phyloP scores from a whole-genome alignment of 495 filamentous ascomycete genomes.

The Aspergillus asperescens region DNA sequence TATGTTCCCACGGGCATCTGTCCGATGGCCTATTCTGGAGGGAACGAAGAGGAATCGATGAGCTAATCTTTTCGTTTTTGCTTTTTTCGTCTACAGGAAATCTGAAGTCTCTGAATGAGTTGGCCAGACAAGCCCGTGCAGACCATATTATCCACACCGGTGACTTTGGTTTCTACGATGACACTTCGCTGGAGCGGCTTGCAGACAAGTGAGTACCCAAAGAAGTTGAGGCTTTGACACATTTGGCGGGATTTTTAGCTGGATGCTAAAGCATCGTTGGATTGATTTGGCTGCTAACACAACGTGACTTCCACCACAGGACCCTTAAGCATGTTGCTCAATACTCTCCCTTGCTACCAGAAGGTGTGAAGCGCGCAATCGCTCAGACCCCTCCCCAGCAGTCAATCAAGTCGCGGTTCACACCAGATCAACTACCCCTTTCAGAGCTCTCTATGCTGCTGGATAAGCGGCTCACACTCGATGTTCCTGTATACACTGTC shows the following conservation, averaged over 20 bases:
- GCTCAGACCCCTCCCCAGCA: constrained; percentile 56
- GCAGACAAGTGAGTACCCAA: constrained; percentile 82
- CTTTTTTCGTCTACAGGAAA: constrained; percentile 60
- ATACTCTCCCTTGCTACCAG: constrained; percentile 90
- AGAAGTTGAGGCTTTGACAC: background rate
- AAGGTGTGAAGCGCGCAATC: constrained; percentile 81
- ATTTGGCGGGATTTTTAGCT: background rate
- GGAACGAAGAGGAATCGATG: background rate
- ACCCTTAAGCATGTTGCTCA: constrained; percentile 97
- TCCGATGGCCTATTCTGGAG: background rate
- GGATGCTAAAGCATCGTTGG: background rate
- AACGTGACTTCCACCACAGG: constrained; percentile 44
- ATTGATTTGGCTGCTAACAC: constrained; percentile 12
- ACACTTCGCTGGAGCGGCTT: constrained; percentile 91
- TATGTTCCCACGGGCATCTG: constrained; percentile 35
- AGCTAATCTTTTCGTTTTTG: constrained; percentile 17
- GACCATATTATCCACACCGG: constrained; percentile 98
- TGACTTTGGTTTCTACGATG: constrained; percentile 99
- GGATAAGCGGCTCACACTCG: constrained; percentile 77
- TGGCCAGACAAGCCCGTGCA: constrained; percentile 86
- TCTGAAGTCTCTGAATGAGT: constrained; percentile 89
- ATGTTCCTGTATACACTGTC: constrained; percentile 96
- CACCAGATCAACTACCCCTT: constrained; percentile 76
- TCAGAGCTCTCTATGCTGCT: constrained; percentile 94
- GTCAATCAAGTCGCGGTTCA: constrained; percentile 75